A percentile compares a stretch with the other conserved stretches of the same genome.
phyloP scores from a whole-genome alignment of 2,329 filamentous ascomycete species.

The Emmonsiellopsis sp. region DNA sequence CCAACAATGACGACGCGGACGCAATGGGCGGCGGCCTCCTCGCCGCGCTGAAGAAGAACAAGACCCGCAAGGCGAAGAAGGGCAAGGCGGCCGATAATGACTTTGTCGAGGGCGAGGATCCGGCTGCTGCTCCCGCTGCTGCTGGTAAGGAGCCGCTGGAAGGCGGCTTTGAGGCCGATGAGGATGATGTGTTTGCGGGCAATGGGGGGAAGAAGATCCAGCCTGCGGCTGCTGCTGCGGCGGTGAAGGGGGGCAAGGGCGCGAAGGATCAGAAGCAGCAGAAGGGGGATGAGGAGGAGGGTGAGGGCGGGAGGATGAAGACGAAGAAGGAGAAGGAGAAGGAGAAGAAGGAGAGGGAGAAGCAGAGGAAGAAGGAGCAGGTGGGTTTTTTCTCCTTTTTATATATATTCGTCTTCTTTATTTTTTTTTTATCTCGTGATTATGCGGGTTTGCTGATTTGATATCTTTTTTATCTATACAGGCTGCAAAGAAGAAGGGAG shows the following conservation, averaged over 20 bases:
- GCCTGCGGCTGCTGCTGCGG: constrained; percentile 28
- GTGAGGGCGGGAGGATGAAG: constrained; percentile 60
- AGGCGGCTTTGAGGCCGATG: constrained; percentile 71
- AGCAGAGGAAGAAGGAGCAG: constrained; percentile 97
- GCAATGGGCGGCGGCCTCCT: constrained; percentile 59
- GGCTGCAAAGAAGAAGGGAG: constrained; percentile 77
- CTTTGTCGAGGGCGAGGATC: constrained; percentile 59
- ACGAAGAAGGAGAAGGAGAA: constrained; percentile 99
- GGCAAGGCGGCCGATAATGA: constrained; percentile 65
- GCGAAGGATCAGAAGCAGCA: constrained; percentile 52
- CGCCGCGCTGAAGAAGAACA: constrained; percentile 72
- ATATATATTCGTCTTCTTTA: neutral
- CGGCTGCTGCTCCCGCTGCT: constrained; percentile 31
- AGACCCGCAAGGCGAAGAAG: constrained; percentile 86
- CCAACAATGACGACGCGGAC: constrained; percentile 42
- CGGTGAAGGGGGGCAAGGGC: constrained; percentile 48
- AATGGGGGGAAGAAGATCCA: constrained; percentile 61
- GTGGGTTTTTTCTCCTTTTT: constrained; percentile 40
- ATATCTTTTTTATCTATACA: constrained; percentile 23
- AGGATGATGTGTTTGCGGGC: constrained; percentile 77
- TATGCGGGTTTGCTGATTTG: constrained; percentile 1
- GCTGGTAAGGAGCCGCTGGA: constrained; percentile 67
- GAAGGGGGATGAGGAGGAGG: constrained; percentile 42
- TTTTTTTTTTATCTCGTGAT: neutral
- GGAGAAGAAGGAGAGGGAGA: constrained; percentile 95